These are phyloP conservation scores for Balakata baccata DNA, from an alignment of 345 rosid genomes.

Conservation along the genomic window DNA sequence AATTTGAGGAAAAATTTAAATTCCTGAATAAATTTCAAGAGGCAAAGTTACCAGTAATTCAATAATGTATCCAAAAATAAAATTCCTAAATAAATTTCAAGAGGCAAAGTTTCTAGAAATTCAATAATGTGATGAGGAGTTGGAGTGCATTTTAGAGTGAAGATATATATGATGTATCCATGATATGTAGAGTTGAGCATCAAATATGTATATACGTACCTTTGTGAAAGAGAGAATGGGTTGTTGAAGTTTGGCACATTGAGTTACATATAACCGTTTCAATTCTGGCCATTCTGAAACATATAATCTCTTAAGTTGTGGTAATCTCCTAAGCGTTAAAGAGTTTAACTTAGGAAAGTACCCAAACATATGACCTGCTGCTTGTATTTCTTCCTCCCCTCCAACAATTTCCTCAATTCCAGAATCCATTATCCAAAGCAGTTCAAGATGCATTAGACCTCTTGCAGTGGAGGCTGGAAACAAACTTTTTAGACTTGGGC, in stretches of 20 bases:
- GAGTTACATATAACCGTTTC: background rate
- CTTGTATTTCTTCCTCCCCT: constrained; percentile 11
- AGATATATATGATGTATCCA: background rate
- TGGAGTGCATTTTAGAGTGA: too few species aligned
- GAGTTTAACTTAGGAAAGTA: constrained; percentile 17
- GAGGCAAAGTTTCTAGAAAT: too few species aligned
- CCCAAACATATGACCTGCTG: background rate
- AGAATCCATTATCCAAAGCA: background rate
- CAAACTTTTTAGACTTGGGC: constrained; percentile 12
- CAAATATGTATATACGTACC: background rate
- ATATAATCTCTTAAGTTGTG: constrained; percentile 18
- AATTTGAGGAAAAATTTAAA: too few species aligned
- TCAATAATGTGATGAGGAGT: too few species aligned
- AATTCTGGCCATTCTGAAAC: constrained; percentile 21
- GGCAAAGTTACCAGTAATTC: too few species aligned
- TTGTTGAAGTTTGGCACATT: background rate
- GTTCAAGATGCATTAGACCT: background rate
- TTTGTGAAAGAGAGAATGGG: background rate
- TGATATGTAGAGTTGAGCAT: background rate
- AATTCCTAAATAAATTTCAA: too few species aligned
- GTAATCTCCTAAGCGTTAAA: background rate
- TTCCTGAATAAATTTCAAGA: too few species aligned
- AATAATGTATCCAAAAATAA: too few species aligned
- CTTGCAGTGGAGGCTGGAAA: constrained; percentile 19
- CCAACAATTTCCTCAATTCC: constrained; percentile 20